Evolutionary conservation across 2,329 filamentous ascomycete genomes (phyloP).

Genomic region (Botrytis fragariae): DNA sequence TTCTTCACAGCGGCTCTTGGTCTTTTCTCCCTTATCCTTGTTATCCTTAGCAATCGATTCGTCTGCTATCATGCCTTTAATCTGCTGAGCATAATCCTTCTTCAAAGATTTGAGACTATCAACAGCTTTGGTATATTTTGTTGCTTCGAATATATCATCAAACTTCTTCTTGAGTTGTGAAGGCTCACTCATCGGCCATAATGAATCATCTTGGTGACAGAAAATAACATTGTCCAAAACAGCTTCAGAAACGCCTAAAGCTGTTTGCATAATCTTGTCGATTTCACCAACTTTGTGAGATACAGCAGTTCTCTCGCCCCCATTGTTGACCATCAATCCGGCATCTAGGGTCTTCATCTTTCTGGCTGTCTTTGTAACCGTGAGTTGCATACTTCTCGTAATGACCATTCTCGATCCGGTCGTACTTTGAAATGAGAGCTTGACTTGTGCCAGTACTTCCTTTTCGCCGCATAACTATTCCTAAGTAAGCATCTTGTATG

Average conservation of each 20-base stretch:
- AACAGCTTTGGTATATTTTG: conserved; percentile 96
- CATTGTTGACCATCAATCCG: conserved; percentile 69
- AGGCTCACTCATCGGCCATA: conserved; percentile 95
- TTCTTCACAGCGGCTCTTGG: conserved; percentile 61
- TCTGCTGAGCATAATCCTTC: conserved; percentile 77
- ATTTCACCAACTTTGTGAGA: conserved; percentile 81
- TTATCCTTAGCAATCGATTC: conserved; percentile 77
- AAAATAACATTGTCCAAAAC: conserved; percentile 95
- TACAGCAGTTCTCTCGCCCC: conserved; percentile 75
- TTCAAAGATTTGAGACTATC: conserved; percentile 86
- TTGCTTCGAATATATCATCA: conserved; percentile 95
- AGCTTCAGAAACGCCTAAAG: conserved; percentile 84
- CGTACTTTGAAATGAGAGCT: conserved; percentile 79
- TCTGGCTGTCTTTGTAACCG: conserved; percentile 72
- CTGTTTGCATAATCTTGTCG: conserved; percentile 78
- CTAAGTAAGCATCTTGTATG: conserved; percentile 26
- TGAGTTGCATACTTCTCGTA: conserved; percentile 80
- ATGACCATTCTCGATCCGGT: conserved; percentile 77
- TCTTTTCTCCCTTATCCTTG: conserved; percentile 78
- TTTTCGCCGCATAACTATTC: conserved; percentile 72
- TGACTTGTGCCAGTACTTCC: conserved; percentile 87
- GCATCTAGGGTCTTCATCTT: conserved; percentile 80
- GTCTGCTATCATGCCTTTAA: conserved; percentile 69
- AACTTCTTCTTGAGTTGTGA: conserved; percentile 85
- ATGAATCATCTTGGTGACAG: conserved; percentile 95